These are phyloP conservation scores for Polygonum maritimum DNA, from an alignment of 148 eudicot species.

Conservation along the genomic window DNA sequence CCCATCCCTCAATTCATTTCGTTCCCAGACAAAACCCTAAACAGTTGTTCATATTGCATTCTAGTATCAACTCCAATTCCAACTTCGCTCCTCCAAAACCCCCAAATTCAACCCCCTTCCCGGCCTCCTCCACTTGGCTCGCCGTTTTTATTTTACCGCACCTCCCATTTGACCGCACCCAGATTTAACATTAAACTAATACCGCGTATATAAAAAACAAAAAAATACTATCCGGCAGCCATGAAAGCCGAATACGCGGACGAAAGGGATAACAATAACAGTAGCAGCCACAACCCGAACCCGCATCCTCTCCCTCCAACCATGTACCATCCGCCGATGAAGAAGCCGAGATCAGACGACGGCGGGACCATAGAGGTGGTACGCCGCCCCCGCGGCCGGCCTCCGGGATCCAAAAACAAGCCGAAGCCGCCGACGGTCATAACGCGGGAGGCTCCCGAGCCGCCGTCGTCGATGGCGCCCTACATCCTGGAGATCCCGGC, in stretches of 20 bases:
- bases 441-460: constrained; percentile 32
- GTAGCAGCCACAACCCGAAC: neutral
- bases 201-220: neutral
- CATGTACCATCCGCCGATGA: constrained; percentile 17
- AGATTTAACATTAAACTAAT: neutral
- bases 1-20: neutral
- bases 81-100: neutral
- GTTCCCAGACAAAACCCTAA: neutral
- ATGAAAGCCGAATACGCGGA: constrained; percentile 45
- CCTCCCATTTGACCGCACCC: neutral
- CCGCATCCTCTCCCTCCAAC: neutral
- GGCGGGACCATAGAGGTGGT: constrained; percentile 51
- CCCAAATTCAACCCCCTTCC: neutral
- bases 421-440: constrained; percentile 54
- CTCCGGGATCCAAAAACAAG: constrained; percentile 78
- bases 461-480: constrained; percentile 46
- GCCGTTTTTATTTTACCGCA: neutral
- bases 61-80: neutral
- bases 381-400: constrained; percentile 79
- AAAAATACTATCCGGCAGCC: neutral
- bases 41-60: neutral
- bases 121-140: neutral
- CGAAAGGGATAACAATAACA: constrained; percentile 18
- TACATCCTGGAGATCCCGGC: constrained; percentile 45
- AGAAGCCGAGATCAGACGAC: constrained; percentile 14